These are phyloP conservation scores for Salvia rosmarinus DNA, from an alignment of 257 asterid genomes.

Conservation along the genomic window DNA sequence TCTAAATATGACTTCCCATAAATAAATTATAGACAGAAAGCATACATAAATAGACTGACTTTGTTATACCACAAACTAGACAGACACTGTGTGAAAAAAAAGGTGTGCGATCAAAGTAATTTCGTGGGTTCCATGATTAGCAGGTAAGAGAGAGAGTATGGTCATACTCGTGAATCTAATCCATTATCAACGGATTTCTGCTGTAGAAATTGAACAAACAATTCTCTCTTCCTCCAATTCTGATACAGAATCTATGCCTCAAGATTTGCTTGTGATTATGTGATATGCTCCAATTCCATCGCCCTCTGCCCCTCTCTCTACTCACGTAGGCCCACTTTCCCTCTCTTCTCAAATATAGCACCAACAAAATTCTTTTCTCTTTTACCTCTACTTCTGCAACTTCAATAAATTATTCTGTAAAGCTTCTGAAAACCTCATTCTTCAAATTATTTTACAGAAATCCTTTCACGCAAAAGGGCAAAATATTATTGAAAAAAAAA, in stretches of 20 bases:
- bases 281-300: constrained; percentile 14
- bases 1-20: no score
- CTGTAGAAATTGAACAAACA: neutral
- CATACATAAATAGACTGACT: no score
- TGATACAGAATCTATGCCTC: constrained; percentile 35
- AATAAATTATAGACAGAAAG: no score
- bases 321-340: constrained; percentile 35
- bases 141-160: neutral
- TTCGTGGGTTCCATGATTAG: neutral
- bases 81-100: neutral
- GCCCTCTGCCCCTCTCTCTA: neutral
- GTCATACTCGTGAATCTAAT: neutral
- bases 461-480: constrained; percentile 34
- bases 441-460: constrained; percentile 19
- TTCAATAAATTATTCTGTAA: constrained; percentile 47
- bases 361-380: constrained; percentile 40
- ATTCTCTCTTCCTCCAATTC: constrained; percentile 28
- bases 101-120: neutral
- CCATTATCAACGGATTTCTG: neutral
- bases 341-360: constrained; percentile 32
- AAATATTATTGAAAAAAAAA: constrained; percentile 2
- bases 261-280: constrained; percentile 1
- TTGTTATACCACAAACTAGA: no score
- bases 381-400: constrained; percentile 34
- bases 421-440: constrained; percentile 38